Evolutionary conservation across 2,329 filamentous ascomycete genomes (phyloP).

Genomic region (Fusarium vanettenii): DNA sequence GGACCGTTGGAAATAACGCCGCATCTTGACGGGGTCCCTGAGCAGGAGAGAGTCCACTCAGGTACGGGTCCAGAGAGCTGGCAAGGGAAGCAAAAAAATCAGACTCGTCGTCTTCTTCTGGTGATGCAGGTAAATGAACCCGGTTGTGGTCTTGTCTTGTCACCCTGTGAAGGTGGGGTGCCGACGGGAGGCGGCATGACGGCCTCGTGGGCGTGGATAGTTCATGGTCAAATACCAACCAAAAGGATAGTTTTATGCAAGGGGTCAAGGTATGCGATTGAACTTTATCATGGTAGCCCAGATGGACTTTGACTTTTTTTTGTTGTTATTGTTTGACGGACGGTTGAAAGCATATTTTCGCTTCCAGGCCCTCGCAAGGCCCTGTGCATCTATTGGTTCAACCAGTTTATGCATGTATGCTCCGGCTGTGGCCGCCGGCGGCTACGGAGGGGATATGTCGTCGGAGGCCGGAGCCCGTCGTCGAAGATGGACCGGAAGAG

Average conservation of each 20-base stretch:
- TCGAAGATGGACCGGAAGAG: slow-evolving; percentile 4
- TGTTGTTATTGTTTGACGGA: slow-evolving; percentile 5
- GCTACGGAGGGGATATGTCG: neutral
- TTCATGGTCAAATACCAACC: slow-evolving; percentile 30
- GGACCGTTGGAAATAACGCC: slow-evolving; percentile 37
- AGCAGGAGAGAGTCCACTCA: slow-evolving; percentile 9
- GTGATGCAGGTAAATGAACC: slow-evolving; percentile 5
- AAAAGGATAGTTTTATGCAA: slow-evolving; percentile 33
- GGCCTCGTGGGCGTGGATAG: slow-evolving; percentile 25
- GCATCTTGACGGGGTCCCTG: slow-evolving; percentile 24
- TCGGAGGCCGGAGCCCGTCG: neutral
- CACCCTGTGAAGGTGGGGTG: slow-evolving; percentile 25
- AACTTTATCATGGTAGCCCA: slow-evolving; percentile 3
- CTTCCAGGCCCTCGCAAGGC: neutral
- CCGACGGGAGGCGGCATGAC: slow-evolving; percentile 22
- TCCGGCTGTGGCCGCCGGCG: slow-evolving; percentile 8
- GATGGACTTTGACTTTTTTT: neutral
- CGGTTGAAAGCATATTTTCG: slow-evolving; percentile 11
- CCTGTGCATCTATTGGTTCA: slow-evolving; percentile 9
- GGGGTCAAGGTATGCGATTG: slow-evolving; percentile 19
- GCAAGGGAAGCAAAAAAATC: slow-evolving; percentile 15
- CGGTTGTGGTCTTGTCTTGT: slow-evolving; percentile 16
- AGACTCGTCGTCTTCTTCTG: slow-evolving; percentile 3
- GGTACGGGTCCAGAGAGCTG: slow-evolving; percentile 8
- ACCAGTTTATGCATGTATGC: slow-evolving; percentile 9